Base-by-base conservation (phyloP, 352 stramenopile species). In the Saprolegnia parasitica region DNA sequence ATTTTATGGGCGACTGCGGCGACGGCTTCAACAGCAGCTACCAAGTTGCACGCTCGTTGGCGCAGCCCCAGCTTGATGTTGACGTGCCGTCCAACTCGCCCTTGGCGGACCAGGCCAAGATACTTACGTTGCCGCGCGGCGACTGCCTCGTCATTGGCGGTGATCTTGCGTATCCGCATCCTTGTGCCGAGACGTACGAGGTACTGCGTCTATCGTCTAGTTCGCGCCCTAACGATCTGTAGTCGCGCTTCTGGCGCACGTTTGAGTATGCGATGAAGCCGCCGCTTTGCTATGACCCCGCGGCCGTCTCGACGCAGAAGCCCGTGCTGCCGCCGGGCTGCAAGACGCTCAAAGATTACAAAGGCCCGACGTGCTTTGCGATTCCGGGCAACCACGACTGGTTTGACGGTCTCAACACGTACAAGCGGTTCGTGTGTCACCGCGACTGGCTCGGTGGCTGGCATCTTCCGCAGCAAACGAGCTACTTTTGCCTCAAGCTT, bases 191-290 rank as follows among this genome's bases (percentile, higher is more conserved):
- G 32, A 95, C 78, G 61, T 98, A 97, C 65, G 91, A 97, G 50
- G 61, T 72, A 45, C 16, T 18, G 57, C 16, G 16, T 61, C 21
- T 72, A 61, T 50, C 5, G 5, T 45, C 3, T 70, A 0, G 21
- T 54, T 11, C 9, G 42, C 35, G 5, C 15, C 15, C 45, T 21
- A 37, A 39, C 26, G 13, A 20, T 21, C 21, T 6, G 0, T 72
- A 72, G 74, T 91, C 82, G 50, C 79, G 93, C 15, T 79, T 97
- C 49, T 98, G 95, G 77, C 81, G 89, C 15, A 90, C 86, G 32
- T 98, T 97, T 73, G 93, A 98, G 74, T 96, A 98, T 76, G 93
- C 91, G 8, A 96, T 98, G 87, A 93, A 91, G 70, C 89, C 91
- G 0, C 93, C 91, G 16, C 35, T 74, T 32, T 80, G 75, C 3